A percentile compares a stretch with the other conserved stretches of the same genome.
These are phyloP conservation scores for Beta vulgaris DNA, from an alignment of 148 eudicot genomes.

Conservation along the genomic window DNA sequence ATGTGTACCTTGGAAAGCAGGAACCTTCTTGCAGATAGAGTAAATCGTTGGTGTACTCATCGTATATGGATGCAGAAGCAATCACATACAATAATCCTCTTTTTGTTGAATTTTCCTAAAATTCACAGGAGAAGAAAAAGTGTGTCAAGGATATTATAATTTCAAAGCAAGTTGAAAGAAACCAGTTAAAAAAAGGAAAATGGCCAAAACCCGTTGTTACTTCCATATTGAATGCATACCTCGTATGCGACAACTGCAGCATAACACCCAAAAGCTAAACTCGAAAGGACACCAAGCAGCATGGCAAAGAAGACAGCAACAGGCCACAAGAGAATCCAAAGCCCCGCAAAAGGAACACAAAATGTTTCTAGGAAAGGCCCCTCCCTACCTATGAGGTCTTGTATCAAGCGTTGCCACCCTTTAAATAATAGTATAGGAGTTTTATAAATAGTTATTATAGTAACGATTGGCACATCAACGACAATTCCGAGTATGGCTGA, in stretches of 20 bases:
- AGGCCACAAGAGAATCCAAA: conserved; percentile 30
- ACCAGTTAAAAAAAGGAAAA: not conserved
- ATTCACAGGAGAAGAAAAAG: not conserved
- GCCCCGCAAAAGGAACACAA: conserved; percentile 30
- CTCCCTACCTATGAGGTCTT: conserved; percentile 33
- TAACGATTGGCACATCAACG: conserved; percentile 22
- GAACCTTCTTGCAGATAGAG: conserved; percentile 30
- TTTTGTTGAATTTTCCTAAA: conserved; percentile 29
- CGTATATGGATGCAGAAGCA: conserved; percentile 29
- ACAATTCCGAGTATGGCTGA: conserved; percentile 25
- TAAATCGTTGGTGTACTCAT: conserved; percentile 33
- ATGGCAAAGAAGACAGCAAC: conserved; percentile 11
- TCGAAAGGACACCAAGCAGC: conserved; percentile 28
- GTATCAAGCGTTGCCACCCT: conserved; percentile 33
- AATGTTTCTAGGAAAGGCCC: conserved; percentile 33
- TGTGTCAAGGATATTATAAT: not conserved
- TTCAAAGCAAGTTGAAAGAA: not conserved
- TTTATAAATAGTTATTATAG: conserved; percentile 24
- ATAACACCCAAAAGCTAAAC: conserved; percentile 29
- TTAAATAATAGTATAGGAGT: conserved; percentile 26
- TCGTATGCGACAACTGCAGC: conserved; percentile 29
- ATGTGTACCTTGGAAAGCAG: conserved; percentile 23
- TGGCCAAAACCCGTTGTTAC: not conserved
- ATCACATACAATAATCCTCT: conserved; percentile 24
- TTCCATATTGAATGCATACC: conserved; percentile 13